These are phyloP conservation scores for Nicotiana undulata DNA, from an alignment of 257 asterid species.

Conservation along the genomic window DNA sequence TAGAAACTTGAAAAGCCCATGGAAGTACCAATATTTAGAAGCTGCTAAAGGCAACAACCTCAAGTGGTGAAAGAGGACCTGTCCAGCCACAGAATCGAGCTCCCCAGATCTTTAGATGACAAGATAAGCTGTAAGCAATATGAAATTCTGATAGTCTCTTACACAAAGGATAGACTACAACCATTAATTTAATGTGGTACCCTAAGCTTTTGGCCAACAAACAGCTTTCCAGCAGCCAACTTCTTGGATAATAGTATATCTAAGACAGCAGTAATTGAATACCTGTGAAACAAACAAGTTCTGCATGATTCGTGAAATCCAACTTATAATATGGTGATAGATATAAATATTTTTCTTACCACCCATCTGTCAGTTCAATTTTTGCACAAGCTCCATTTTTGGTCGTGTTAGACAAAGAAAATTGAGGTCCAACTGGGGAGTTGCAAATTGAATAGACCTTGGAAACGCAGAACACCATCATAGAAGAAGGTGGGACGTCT, in stretches of 20 bases:
- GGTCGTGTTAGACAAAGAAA: constrained; percentile 25
- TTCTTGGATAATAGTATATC: constrained; percentile 65
- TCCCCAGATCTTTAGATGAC: constrained; percentile 86
- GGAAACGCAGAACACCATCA: constrained; percentile 87
- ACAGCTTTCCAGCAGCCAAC: constrained; percentile 72
- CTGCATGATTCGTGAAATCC: constrained; percentile 1
- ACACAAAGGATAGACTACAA: constrained; percentile 11
- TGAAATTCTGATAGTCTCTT: constrained; percentile 10
- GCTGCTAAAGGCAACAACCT: constrained; percentile 41
- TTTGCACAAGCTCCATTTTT: constrained; percentile 29
- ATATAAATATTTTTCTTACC: constrained; percentile 49
- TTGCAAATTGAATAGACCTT: constrained; percentile 38
- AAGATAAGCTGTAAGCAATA: constrained; percentile 53
- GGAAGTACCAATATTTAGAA: background rate
- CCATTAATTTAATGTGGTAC: constrained; percentile 32
- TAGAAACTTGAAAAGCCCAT: background rate
- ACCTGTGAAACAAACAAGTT: constrained; percentile 46
- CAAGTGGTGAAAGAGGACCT: constrained; percentile 78
- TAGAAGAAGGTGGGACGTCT: constrained; percentile 69
- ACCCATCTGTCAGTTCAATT: constrained; percentile 91
- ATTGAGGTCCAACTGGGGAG: constrained; percentile 28
- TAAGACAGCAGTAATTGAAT: constrained; percentile 62
- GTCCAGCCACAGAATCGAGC: constrained; percentile 84
- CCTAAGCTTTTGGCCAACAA: constrained; percentile 91
- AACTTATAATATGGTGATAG: background rate